Evolutionary conservation across 305 asterid genomes (phyloP), one percentile per base, ranked within the genome.

Genomic region (Plantago lanceolata): DNA sequence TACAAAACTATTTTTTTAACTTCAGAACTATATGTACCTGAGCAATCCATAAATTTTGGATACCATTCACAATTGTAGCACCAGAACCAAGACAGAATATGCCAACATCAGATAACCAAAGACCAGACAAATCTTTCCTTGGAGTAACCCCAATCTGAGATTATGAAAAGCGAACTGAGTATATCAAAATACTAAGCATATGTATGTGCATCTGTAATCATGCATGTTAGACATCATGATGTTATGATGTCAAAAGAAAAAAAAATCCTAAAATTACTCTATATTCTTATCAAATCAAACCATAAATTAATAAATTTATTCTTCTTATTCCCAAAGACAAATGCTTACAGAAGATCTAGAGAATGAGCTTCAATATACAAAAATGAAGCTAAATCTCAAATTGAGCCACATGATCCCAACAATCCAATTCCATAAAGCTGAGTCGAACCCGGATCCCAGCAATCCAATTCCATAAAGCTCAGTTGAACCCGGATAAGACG

Each of bases 91-190:
- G 95, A 75, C 96, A 94, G 72, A 94, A 88, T 68, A 87, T 88
- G 63, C 97, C 99, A 71, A 93, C 99, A 63, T 95, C 96, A 72
- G 96, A 93, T 72, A 93, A 93, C 89, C 79, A 93, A 86, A 67
- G 99, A 87, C 99, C 99, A 93, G 65, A 93, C 96, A 80, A 93
- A 93, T 79, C 97, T 80, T 76, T 93, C 99, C 82, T 93, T 93
- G 75, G 99, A 93, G 82, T 93, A 93, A 57, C 99, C 97, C 53
- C 90, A 93, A 65, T n/a, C 99, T 93, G 86, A 59, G 71, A 77
- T 71, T 62, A 68, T 48, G 65, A n/a, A 69, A 44, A 63, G 45
- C 58, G 59, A 77, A 66, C 54, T 65, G 24, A 35, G 48, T 55
- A 77, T 29, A 60, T 11, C 24, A 53, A 57, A 49, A 37, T 48